Percentiles rank a stretch among this genome's conserved stretches.
Conservation (phyloP, 768 basidiomycete genomes). For the Punctularia strigosozonata region DNA sequence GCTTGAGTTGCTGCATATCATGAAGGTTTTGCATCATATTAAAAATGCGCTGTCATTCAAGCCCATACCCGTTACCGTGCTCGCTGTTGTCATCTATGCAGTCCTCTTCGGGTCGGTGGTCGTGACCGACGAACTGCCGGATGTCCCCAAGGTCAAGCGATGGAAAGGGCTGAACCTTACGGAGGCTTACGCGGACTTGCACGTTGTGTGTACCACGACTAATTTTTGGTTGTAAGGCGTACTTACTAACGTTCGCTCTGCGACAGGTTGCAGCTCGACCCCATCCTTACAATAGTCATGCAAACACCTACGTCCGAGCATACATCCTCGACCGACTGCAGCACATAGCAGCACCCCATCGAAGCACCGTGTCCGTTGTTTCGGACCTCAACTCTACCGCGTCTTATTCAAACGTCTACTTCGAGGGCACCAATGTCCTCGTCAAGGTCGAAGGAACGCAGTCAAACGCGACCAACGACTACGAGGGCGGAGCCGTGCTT, state of each 20-base stretch:
- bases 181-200: conserved; percentile 48
- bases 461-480: conserved; percentile 21
- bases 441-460: conserved; percentile 43
- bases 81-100: conserved; percentile 36
- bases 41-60: too few species aligned
- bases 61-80: conserved; percentile 30
- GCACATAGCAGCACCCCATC: conserved; percentile 27
- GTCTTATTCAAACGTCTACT: conserved; percentile 36
- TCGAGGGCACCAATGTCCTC: conserved; percentile 57
- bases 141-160: conserved; percentile 27
- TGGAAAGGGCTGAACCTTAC: conserved; percentile 33
- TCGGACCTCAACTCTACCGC: conserved; percentile 40
- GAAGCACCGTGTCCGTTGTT: conserved; percentile 33
- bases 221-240: conserved; percentile 1
- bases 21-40: too few species aligned
- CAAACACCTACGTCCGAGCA: conserved; percentile 54
- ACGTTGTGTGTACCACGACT: conserved; percentile 23
- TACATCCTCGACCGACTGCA: conserved; percentile 47
- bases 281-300: conserved; percentile 69
- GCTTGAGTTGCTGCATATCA: too few species aligned
- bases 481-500: conserved; percentile 34
- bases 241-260: neutral
- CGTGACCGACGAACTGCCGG: conserved; percentile 34
- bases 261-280: conserved; percentile 55
- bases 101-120: conserved; percentile 34